A percentile compares a stretch with the other conserved stretches of the same genome.
Evolutionary conservation across 2,329 filamentous ascomycete species (phyloP).

Genomic region (Hypoxylon sp.): DNA sequence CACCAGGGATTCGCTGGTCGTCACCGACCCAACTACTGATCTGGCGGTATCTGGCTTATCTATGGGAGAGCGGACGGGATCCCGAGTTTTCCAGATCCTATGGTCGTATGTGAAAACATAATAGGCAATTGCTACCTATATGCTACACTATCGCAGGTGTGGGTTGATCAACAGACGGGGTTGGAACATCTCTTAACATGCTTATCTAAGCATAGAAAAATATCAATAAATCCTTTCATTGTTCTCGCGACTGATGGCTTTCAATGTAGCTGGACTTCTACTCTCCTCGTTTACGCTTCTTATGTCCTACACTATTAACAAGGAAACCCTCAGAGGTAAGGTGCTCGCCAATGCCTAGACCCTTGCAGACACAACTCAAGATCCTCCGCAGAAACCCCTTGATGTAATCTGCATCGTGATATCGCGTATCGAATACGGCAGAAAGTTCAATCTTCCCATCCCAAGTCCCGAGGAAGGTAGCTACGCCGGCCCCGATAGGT

Average conservation of each 20-base stretch:
- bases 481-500: slow-evolving; percentile 32
- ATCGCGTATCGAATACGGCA: slow-evolving; percentile 26
- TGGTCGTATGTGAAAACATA: too few species aligned
- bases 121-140: too few species aligned
- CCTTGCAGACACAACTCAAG: slow-evolving; percentile 16
- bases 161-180: too few species aligned
- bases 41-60: too few species aligned
- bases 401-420: slow-evolving; percentile 27
- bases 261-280: neutral
- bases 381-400: slow-evolving; percentile 22
- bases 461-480: slow-evolving; percentile 29
- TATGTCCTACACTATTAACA: neutral
- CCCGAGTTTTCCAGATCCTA: too few species aligned
- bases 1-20: too few species aligned
- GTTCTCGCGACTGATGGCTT: neutral
- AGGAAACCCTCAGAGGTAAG: neutral
- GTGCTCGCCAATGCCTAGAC: slow-evolving; percentile 9
- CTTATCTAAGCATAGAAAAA: neutral
- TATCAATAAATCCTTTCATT: neutral
- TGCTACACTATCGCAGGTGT: too few species aligned
- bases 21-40: too few species aligned
- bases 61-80: too few species aligned
- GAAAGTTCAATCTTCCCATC: slow-evolving; percentile 28
- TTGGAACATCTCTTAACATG: neutral
- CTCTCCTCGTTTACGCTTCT: slow-evolving; percentile 5